Evolutionary conservation across 2,329 filamentous ascomycete species (phyloP), one percentile per base, ranked within the genome.

Genomic region (Penicillium rolfsii): DNA sequence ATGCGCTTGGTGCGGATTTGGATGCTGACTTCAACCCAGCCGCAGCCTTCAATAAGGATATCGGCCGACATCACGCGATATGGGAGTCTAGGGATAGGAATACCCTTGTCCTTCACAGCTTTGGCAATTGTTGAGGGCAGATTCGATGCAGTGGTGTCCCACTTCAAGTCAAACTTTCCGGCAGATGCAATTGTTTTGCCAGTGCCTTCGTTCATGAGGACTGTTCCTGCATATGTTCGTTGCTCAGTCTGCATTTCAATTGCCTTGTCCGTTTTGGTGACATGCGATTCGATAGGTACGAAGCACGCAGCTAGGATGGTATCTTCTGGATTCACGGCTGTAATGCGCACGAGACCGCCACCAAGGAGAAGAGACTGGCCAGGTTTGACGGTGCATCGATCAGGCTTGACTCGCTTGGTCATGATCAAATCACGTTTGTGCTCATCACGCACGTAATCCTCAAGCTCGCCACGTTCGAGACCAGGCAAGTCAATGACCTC

Each of bases 401-500:
- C 84, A 0, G 94, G 91, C 1, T 87, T 84, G 57, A 93, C 80
- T 36, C 93, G 89, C 36, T 83, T 83, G 61, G 86, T 88, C 93
- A 99, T 96, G 59, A 96, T 84, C 19, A 97, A 81, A 5, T 86
- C 84, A 11, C 83, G 76, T 43, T 87, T 87, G 69, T 90, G 80
- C 62, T 89, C 82, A 43, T 89, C 84, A 43, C 84, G 79, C 52
- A 97, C 89, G 71, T 90, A 88, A 0, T 85, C 77, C 52, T 91
- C 89, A 6, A 98, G 81, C 16, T 87, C 85, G 28, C 87, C 89
- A 49, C 95, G 88, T 8, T 88, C 85, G 36, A 99, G 81, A 0
- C 95, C 95, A 0, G 95, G 95, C 14, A 99, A 83, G 73, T 99
- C 95, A 69, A 99, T 91, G 36, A 99, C 83, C 75, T 99, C 96